Evolutionary conservation across 192 early-diverging fungal species (phyloP).

Genomic region (Podila horticola): DNA sequence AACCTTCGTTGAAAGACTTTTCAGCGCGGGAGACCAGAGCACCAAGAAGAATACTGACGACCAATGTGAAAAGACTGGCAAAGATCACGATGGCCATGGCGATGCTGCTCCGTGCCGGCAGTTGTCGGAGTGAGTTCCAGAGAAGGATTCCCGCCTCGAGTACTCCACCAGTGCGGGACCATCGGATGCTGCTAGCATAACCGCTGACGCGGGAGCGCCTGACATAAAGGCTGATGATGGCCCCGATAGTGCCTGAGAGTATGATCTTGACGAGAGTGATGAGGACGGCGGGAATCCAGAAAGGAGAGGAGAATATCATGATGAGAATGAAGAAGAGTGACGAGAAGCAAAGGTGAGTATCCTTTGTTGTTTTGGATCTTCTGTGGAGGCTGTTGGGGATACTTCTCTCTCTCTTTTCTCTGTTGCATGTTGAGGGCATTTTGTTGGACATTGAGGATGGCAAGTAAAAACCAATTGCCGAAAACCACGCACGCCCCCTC

Average conservation of each 20-base stretch:
- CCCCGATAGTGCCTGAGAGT: constrained; percentile 4
- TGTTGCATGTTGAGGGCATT: not conserved
- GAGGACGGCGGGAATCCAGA: not conserved
- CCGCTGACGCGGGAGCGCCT: not conserved
- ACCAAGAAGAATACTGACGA: not conserved
- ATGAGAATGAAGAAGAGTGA: not conserved
- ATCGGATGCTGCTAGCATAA: constrained; percentile 17
- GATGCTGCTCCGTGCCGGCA: constrained; percentile 1
- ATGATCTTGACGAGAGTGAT: constrained; percentile 7
- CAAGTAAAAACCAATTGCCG: constrained; percentile 6
- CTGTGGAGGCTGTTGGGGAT: constrained; percentile 2
- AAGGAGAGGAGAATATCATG: not conserved
- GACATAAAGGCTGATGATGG: not conserved
- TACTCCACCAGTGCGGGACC: constrained; percentile 13
- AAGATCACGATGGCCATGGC: constrained; percentile 2
- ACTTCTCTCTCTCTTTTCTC: constrained; percentile 2
- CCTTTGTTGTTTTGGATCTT: constrained; percentile 1
- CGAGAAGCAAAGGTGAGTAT: not conserved
- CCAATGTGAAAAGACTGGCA: not conserved
- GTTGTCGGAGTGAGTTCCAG: not conserved
- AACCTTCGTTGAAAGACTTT: no score
- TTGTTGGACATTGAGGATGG: constrained; percentile 1
- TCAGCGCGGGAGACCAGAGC: not conserved
- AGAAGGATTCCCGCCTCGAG: constrained; percentile 1
- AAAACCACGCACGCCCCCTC: not conserved